These are phyloP conservation scores for Talaromyces pinophilus DNA, from an alignment of 2,329 filamentous ascomycete species.

Conservation along the genomic window DNA sequence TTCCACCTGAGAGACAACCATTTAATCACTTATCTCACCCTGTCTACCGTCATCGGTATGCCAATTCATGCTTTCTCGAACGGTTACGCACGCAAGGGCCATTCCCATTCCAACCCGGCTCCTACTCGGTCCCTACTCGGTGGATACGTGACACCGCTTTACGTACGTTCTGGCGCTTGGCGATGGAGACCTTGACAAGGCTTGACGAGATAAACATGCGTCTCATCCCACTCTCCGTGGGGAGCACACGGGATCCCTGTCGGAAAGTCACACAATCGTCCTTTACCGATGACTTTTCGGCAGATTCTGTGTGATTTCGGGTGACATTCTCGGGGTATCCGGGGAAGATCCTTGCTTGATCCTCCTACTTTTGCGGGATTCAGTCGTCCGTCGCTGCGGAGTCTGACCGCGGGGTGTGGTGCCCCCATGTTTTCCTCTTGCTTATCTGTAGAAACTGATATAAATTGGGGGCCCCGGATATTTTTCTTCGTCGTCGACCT, in stretches of 20 bases:
- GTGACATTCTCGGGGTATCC: neutral
- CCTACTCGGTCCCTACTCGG: neutral
- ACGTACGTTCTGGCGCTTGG: neutral
- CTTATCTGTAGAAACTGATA: neutral
- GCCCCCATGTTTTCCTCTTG: neutral
- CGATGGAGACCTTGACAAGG: neutral
- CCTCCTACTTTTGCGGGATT: neutral
- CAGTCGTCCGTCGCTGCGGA: neutral
- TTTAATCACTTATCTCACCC: no score
- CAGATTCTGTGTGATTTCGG: neutral
- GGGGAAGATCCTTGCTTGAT: neutral
- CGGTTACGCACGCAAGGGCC: neutral
- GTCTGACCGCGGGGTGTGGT: neutral
- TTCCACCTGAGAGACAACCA: no score
- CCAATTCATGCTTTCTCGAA: neutral
- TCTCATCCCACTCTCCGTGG: conserved; percentile 2
- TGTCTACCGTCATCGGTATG: neutral
- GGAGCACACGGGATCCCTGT: neutral
- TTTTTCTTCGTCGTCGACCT: neutral
- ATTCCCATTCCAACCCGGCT: neutral
- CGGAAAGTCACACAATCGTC: neutral
- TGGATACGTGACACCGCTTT: neutral
- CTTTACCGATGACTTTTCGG: neutral
- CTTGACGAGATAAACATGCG: neutral
- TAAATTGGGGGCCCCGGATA: neutral